Evolutionary conservation across 306 rosid species (phyloP).

Genomic region (Prosopis cineraria): DNA sequence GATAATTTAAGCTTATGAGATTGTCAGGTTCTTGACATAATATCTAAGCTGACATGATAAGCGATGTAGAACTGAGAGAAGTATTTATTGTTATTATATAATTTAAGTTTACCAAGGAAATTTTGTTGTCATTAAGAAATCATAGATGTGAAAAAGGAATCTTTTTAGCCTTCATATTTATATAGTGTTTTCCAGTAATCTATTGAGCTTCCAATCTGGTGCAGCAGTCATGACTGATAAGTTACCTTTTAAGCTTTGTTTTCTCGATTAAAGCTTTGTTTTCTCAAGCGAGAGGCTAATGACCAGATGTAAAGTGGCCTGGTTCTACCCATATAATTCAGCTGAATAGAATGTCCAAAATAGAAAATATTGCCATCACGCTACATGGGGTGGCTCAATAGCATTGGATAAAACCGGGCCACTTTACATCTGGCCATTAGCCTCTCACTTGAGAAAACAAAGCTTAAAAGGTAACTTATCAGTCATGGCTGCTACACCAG

Average conservation of each 20-base stretch:
- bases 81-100: neutral
- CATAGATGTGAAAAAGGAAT: neutral
- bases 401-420: conserved; percentile 7
- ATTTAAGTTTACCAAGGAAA: neutral
- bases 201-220: neutral
- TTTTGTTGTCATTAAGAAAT: neutral
- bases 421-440: neutral
- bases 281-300: neutral
- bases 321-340: neutral
- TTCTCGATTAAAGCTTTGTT: too few species aligned
- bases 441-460: neutral
- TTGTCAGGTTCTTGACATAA: neutral
- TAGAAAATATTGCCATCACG: neutral
- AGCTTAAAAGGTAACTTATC: neutral
- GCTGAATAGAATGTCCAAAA: neutral
- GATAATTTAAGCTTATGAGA: neutral
- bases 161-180: neutral
- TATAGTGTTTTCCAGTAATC: neutral
- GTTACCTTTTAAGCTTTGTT: neutral
- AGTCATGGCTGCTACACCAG: neutral
- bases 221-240: conserved; percentile 5
- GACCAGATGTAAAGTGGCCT: neutral
- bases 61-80: neutral
- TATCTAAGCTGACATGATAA: neutral
- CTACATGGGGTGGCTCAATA: neutral